Base-by-base conservation (phyloP, 2,329 filamentous ascomycete species). In the Aspergillus awamori region DNA sequence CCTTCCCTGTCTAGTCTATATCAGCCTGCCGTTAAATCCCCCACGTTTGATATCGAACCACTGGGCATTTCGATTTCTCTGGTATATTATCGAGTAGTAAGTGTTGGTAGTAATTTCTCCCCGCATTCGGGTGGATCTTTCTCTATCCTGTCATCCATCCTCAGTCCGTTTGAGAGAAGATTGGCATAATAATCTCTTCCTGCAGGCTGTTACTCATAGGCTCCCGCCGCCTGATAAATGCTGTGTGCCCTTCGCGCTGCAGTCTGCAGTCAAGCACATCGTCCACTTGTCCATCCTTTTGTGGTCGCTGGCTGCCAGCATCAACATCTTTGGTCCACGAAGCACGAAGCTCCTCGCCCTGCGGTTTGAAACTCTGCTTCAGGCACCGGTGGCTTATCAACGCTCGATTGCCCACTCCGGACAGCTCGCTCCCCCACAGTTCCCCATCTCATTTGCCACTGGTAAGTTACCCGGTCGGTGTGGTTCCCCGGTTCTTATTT, bases 271-370 rank as follows among this genome's bases (percentile, higher is more conserved):
- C 58, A 59, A 64, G 62, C 57, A 58, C 62, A 66, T 59, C 57
- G 61, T 65, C 64, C 64, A 66, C 64, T 66, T 66, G 63, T 61
- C 59, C 63, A 15, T 54, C 57, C 41, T 26, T 53, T 58, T 66
- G 36, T 66, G 64, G 64, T 48, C 54, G 63, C 58, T 49, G 58
- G 28, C 48, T 56, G n/a, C 39, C 51, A 30, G 28, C 43, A 36
- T 13, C 33, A 45, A 53, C 39, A 5, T 38, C 55, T 45, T 58
- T 43, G 28, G 48, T 53, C 53, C 39, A 47, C 49, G 47, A 51
- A 33, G 45, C 45, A 47, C 57, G 17, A 55, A 55, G 43, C 28
- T 36, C 26, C 39, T 56, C 39, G 53, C 53, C 53, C 45, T 39
- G 39, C 53, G 43, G 26, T 33, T 56, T 26, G 10, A 22, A 24